Conservation (phyloP, 345 rosid species). For the Mangifera indica region DNA sequence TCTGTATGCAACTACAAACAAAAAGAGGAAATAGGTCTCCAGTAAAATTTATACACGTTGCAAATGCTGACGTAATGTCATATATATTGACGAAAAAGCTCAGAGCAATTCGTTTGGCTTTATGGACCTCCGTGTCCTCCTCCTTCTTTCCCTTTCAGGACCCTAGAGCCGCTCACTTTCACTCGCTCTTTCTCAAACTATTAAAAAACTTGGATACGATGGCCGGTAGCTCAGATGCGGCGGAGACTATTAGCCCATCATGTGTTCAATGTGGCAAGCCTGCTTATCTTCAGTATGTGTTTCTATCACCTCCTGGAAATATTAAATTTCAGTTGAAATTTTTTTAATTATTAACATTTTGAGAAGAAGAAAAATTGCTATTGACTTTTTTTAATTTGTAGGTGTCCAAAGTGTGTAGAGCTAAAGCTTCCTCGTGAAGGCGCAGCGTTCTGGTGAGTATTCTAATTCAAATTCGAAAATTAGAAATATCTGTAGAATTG, state of each 20-base stretch:
- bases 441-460: conserved; percentile 81
- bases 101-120: too few species aligned
- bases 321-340: neutral
- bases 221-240: conserved; percentile 54
- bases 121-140: too few species aligned
- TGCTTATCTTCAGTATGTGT: conserved; percentile 55
- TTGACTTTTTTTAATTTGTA: conserved; percentile 20
- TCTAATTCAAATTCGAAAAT: conserved; percentile 9
- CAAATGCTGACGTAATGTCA: neutral
- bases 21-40: neutral
- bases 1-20: too few species aligned
- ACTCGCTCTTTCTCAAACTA: too few species aligned
- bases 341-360: neutral
- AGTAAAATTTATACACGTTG: conserved; percentile 1
- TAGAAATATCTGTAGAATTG: neutral
- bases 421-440: conserved; percentile 93
- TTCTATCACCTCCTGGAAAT: neutral
- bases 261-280: conserved; percentile 58
- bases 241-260: conserved; percentile 29
- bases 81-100: neutral
- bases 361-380: too few species aligned
- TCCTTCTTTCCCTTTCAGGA: too few species aligned
- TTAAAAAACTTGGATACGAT: too few species aligned
- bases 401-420: conserved; percentile 91
- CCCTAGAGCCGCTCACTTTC: too few species aligned